Evolutionary conservation across 2,329 filamentous ascomycete species (phyloP).

Genomic region (Sclerotinia spermophila): DNA sequence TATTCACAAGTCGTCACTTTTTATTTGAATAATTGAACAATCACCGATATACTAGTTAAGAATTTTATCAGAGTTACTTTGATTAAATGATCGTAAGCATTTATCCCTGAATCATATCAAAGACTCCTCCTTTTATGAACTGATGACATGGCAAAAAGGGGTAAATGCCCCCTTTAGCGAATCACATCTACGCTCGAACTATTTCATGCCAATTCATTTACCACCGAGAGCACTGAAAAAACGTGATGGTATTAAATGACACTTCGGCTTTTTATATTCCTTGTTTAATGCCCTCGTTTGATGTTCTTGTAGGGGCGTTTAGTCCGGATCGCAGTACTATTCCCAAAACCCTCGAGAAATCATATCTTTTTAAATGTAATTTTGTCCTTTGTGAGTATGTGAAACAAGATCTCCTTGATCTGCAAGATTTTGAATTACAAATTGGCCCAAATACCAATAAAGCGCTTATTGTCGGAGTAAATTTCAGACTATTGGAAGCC

Average conservation of each 20-base stretch:
- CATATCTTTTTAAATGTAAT: too few relatives aligned
- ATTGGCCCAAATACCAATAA: background rate
- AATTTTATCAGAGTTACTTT: fast-evolving
- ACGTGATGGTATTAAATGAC: too few relatives aligned
- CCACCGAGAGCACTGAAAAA: background rate
- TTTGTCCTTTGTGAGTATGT: background rate
- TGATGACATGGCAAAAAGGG: background rate
- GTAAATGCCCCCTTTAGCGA: background rate
- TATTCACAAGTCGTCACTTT: background rate
- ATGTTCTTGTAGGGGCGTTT: background rate
- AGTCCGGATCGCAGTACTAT: background rate
- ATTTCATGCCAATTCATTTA: background rate
- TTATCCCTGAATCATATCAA: background rate
- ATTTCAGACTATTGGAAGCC: background rate
- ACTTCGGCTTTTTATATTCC: background rate
- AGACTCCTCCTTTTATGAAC: background rate
- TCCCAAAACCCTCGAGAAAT: background rate
- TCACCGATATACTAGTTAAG: background rate
- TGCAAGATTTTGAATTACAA: background rate
- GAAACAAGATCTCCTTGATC: too few relatives aligned
- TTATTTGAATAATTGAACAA: background rate
- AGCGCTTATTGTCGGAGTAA: background rate
- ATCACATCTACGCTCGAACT: background rate
- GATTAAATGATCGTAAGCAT: background rate
- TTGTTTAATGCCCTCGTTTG: background rate